Conservation (phyloP, 345 rosid species). For the Citrus sp. region DNA sequence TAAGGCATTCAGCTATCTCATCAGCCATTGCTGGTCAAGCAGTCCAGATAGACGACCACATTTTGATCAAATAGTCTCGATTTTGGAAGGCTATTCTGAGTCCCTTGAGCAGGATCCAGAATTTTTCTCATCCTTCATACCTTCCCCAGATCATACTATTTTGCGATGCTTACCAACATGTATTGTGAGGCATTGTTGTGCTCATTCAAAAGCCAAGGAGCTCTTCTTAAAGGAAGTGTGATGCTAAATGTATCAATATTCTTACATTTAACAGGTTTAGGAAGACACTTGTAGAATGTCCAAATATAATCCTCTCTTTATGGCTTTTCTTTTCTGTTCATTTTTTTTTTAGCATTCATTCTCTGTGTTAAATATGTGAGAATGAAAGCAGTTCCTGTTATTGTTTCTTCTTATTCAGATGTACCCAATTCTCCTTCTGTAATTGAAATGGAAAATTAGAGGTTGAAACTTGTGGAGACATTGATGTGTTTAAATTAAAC, state of each 20-base stretch:
- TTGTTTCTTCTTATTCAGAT: neutral
- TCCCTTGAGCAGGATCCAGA: conserved; percentile 52
- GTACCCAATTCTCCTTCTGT: neutral
- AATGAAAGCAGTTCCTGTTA: conserved; percentile 10
- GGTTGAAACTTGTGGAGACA: neutral
- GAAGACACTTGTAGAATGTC: conserved; percentile 1
- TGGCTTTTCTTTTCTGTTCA: neutral
- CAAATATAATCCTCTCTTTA: neutral
- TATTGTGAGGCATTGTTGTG: conserved; percentile 14
- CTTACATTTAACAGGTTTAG: neutral
- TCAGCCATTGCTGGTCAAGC: conserved; percentile 66
- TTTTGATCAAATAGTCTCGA: conserved; percentile 53
- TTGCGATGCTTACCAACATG: conserved; percentile 42
- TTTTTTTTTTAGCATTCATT: neutral
- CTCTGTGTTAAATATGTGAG: conserved; percentile 6
- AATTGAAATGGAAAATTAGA: neutral
- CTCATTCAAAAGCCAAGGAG: conserved; percentile 20
- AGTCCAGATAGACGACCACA: conserved; percentile 56
- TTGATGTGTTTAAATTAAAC: neutral
- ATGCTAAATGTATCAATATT: conserved; percentile 17
- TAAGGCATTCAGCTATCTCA: conserved; percentile 45
- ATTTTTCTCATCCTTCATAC: conserved; percentile 39
- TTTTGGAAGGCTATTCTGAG: conserved; percentile 48
- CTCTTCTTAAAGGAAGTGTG: conserved; percentile 10
- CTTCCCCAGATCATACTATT: conserved; percentile 21